Conservation (phyloP, 139 green algal species). For the Haematococcus sp. region DNA sequence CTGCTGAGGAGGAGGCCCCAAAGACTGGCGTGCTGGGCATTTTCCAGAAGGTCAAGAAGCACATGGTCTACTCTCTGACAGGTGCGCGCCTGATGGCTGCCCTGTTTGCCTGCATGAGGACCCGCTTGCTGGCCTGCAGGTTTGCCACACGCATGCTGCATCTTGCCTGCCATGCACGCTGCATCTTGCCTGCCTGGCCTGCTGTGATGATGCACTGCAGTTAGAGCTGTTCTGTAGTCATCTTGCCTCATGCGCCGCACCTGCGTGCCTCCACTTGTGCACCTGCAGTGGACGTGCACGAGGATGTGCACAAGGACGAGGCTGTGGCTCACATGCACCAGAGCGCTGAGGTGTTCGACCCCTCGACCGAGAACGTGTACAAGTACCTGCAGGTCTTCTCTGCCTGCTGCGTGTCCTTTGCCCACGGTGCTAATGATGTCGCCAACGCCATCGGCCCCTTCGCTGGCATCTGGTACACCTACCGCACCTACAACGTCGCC, state of each 20-base stretch:
- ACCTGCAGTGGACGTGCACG: too few relatives aligned
- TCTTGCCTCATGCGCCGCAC: too few relatives aligned
- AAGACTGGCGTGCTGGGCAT: background rate
- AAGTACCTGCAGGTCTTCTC: constrained; percentile 23
- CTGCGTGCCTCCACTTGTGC: too few relatives aligned
- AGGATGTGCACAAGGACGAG: constrained; percentile 12
- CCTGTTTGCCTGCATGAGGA: background rate
- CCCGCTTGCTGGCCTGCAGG: background rate
- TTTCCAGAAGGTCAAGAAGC: background rate
- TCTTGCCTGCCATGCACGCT: background rate
- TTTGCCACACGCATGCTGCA: background rate
- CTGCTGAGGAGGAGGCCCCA: background rate
- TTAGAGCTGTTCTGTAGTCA: too few relatives aligned
- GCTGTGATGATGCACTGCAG: too few relatives aligned
- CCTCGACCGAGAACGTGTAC: constrained; percentile 61
- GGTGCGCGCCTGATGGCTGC: too few relatives aligned
- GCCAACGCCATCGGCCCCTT: constrained; percentile 79
- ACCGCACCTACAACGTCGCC: constrained; percentile 38
- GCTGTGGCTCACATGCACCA: constrained; percentile 23
- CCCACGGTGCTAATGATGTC: constrained; percentile 69
- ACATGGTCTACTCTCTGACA: constrained; percentile 1
- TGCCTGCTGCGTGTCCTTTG: constrained; percentile 18
- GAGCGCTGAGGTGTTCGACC: constrained; percentile 66
- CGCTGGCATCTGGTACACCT: constrained; percentile 58
- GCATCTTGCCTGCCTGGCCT: too few relatives aligned